Conservation (phyloP, 306 rosid species). For the Hippophae rhamnoides region DNA sequence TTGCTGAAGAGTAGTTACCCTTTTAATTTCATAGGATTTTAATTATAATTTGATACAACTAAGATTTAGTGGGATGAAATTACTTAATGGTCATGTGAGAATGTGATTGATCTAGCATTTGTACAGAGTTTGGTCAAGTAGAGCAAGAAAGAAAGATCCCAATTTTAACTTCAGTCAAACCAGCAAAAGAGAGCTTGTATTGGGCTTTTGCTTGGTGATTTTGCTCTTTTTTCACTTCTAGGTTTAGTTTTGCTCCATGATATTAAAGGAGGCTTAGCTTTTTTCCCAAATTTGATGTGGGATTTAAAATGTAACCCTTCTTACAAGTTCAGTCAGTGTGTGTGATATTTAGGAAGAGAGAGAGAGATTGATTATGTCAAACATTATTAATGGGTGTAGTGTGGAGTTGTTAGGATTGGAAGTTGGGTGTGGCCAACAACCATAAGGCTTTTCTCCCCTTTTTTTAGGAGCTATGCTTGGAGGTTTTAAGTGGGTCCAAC, state of each 20-base stretch:
- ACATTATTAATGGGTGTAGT: conserved; percentile 27
- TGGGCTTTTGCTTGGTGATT: conserved; percentile 14
- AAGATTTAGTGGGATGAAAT: conserved; percentile 24
- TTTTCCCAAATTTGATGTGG: conserved; percentile 36
- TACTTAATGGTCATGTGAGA: conserved; percentile 19
- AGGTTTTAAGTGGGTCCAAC: conserved; percentile 62
- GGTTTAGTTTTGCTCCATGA: too few species aligned
- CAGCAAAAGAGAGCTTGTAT: not conserved
- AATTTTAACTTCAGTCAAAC: conserved; percentile 26
- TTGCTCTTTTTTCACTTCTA: conserved; percentile 17
- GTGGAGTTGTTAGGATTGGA: conserved; percentile 56
- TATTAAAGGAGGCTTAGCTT: conserved; percentile 19
- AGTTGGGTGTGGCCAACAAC: conserved; percentile 62
- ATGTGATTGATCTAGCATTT: conserved; percentile 43
- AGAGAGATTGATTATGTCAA: conserved; percentile 31
- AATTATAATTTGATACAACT: conserved; percentile 30
- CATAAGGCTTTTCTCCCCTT: conserved; percentile 22
- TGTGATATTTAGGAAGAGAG: conserved; percentile 5
- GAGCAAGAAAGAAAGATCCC: conserved; percentile 17
- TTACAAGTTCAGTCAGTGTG: conserved; percentile 10
- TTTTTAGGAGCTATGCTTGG: conserved; percentile 34
- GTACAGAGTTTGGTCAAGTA: conserved; percentile 52
- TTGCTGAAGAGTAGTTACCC: conserved; percentile 2
- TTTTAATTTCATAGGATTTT: conserved; percentile 23
- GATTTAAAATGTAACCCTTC: conserved; percentile 34